Evolutionary conservation across 768 basidiomycete genomes (phyloP), one percentile per base, ranked within the genome.

Genomic region (Gloeophyllum trabeum): DNA sequence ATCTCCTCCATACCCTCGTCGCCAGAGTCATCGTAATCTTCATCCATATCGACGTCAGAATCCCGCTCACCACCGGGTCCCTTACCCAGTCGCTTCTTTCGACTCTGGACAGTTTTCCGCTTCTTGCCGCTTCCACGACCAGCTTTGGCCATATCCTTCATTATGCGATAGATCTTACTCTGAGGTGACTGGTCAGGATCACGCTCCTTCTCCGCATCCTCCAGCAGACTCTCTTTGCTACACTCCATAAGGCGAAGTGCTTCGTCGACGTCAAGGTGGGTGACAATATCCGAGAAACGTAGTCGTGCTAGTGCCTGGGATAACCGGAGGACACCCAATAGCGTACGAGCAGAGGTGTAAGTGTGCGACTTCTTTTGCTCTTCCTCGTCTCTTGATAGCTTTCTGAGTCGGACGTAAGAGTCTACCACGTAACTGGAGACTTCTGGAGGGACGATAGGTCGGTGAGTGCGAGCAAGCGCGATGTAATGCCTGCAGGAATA

Each of bases 171-270:
- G 58, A 98, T 88, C 61, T 86, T 80, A 58, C 82, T 87, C 45
- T 78, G 69, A 40, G 74, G 69, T 18, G 92, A 89, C 49, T 76
- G 75, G 56, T 99, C 94, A 3, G 69, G 67, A 24, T 83, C 82
- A 22, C 65, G 63, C 24, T 78, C 81, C 35, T 71, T 70, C 34
- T 83, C 81, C 16, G 77, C 75, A 7, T 89, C 88, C 35, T 93
- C 88, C 42, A 79, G 70, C 51, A 99, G 64, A 54, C 82, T 89
- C 54, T 88, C 85, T 61, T 98, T 99, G 64, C 86, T 90, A 51
- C 87, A 90, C 45, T 92, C 90, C 93, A 99, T 98, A 46, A 99
- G 66, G 28, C 96, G 80, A 47, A 99, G 67, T 2, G 96, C 96
- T 62, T 98, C 96, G 54, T 98, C 92, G 10, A 99, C 92, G 56